Conservation (phyloP, 495 filamentous ascomycete species). For the Bombardia bombarda region DNA sequence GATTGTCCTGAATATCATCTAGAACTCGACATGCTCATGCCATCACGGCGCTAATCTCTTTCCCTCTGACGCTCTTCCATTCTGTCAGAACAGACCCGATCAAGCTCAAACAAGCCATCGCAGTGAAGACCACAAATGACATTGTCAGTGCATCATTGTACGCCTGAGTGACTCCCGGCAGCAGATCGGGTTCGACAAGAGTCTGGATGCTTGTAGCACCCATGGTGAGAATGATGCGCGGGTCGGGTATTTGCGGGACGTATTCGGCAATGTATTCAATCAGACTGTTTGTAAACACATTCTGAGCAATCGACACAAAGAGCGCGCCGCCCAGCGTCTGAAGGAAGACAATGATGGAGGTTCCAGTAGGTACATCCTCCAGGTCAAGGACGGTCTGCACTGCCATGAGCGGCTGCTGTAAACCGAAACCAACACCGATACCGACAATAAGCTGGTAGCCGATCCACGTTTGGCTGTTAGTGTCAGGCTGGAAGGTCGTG, state of each 20-base stretch:
- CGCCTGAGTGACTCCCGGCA: conserved; percentile 51
- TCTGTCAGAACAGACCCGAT: conserved; percentile 55
- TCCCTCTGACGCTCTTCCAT: conserved; percentile 81
- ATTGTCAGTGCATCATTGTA: conserved; percentile 65
- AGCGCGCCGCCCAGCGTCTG: conserved; percentile 66
- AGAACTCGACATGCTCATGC: too few species aligned
- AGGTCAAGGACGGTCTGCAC: conserved; percentile 57
- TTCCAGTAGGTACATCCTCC: conserved; percentile 59
- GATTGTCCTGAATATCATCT: too few species aligned
- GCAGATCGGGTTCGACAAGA: conserved; percentile 32
- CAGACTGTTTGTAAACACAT: conserved; percentile 68
- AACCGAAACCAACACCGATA: conserved; percentile 57
- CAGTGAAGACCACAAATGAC: conserved; percentile 62
- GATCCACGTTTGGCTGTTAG: conserved; percentile 56
- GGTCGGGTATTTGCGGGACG: conserved; percentile 43
- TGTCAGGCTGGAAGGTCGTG: conserved; percentile 51
- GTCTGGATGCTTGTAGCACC: conserved; percentile 62
- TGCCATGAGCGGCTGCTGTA: conserved; percentile 62
- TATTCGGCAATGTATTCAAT: conserved; percentile 43
- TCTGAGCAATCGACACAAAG: conserved; percentile 70
- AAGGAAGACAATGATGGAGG: conserved; percentile 58
- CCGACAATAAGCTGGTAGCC: conserved; percentile 69
- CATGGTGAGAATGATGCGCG: conserved; percentile 40
- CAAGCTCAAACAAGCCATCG: conserved; percentile 52
- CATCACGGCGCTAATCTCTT: too few species aligned